phyloP scores from a whole-genome alignment of 371 early-diverging fungal species.

The Lichtheimia hyalospora region DNA sequence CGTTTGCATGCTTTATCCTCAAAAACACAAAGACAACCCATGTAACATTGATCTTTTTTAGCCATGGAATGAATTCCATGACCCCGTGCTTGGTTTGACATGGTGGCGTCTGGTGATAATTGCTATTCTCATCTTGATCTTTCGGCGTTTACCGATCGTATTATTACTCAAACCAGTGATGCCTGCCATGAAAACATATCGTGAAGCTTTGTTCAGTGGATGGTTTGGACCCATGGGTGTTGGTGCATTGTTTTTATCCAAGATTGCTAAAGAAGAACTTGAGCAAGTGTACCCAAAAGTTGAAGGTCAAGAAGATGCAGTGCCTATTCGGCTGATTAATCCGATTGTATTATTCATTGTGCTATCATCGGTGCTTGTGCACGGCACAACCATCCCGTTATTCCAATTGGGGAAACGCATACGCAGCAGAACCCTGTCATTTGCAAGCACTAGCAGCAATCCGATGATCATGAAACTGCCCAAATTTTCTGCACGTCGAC shows the following conservation, averaged over 20 bases:
- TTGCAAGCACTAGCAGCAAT: constrained; percentile 31
- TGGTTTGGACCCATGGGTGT: constrained; percentile 96
- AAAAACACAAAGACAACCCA: background rate
- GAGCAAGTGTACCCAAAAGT: constrained; percentile 24
- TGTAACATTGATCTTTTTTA: constrained; percentile 6
- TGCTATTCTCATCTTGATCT: constrained; percentile 69
- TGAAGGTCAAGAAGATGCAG: constrained; percentile 25
- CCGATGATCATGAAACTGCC: constrained; percentile 25
- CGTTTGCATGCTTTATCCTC: constrained; percentile 4
- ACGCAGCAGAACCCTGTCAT: constrained; percentile 39
- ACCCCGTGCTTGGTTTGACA: constrained; percentile 43
- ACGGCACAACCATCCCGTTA: constrained; percentile 82
- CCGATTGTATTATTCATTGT: constrained; percentile 77
- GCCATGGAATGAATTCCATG: constrained; percentile 74
- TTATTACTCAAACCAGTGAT: constrained; percentile 65
- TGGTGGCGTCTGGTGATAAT: constrained; percentile 71
- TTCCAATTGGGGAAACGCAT: constrained; percentile 57
- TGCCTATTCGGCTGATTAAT: constrained; percentile 40
- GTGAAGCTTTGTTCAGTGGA: constrained; percentile 92
- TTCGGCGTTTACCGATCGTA: constrained; percentile 85
- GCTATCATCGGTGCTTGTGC: constrained; percentile 77
- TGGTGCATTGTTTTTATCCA: constrained; percentile 82
- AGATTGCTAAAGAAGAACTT: constrained; percentile 57
- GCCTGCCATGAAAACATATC: constrained; percentile 69
- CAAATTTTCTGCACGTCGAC: constrained; percentile 17